A percentile compares a stretch with the other conserved stretches of the same genome.
Conservation (phyloP, 768 basidiomycete species). For the Boletales sp. region DNA sequence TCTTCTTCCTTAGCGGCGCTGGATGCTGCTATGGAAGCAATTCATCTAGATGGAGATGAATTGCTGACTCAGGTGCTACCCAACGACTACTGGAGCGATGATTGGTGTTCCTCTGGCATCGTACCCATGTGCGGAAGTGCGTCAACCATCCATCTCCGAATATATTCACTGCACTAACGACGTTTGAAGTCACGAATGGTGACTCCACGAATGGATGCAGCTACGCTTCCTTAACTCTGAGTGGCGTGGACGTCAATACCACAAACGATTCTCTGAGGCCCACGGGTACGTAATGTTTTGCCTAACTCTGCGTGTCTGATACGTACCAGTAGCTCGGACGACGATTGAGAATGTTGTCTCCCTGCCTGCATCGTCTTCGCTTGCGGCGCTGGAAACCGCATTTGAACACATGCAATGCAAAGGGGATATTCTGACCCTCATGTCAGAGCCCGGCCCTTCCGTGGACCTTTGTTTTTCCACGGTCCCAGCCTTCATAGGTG, state of each 20-base stretch:
- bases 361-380: not conserved
- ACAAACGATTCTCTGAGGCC: not conserved
- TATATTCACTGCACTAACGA: too few relatives aligned
- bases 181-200: too few relatives aligned
- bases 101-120: not conserved
- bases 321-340: not conserved
- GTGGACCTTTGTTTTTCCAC: slow-evolving; percentile 4
- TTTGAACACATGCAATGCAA: not conserved
- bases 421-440: not conserved
- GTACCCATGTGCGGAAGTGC: too few relatives aligned
- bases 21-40: slow-evolving; percentile 11
- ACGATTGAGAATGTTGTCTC: not conserved
- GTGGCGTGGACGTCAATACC: too few relatives aligned
- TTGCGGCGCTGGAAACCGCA: not conserved
- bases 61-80: not conserved
- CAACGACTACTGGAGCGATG: not conserved
- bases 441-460: not conserved
- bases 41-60: not conserved
- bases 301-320: not conserved
- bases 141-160: too few relatives aligned
- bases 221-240: too few relatives aligned
- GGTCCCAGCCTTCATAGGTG: slow-evolving; percentile 3
- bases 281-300: slow-evolving; percentile 6
- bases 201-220: too few relatives aligned
- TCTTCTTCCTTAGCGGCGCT: slow-evolving; percentile 12